These are phyloP conservation scores for Jaenimonas drosophilae DNA, from an alignment of 208 protist species.

Conservation along the genomic window DNA sequence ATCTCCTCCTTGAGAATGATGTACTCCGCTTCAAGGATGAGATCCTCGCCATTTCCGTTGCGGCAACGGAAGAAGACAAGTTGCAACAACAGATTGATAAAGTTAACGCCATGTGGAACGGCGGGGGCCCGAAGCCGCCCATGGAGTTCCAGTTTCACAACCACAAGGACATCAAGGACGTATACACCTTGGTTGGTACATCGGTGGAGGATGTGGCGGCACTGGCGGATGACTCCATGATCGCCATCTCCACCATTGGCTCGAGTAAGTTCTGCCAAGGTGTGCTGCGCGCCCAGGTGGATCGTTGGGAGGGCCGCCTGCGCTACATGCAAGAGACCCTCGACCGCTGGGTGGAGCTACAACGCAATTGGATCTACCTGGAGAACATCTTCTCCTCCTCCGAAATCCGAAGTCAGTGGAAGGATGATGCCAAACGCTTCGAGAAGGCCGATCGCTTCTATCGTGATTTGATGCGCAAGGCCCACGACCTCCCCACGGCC, in stretches of 20 bases:
- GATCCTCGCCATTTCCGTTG: slow-evolving; percentile 88
- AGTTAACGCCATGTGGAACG: slow-evolving; percentile 90
- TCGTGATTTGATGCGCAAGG: slow-evolving; percentile 92
- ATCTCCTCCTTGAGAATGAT: slow-evolving; percentile 81
- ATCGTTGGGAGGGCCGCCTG: slow-evolving; percentile 92
- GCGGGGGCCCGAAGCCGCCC: slow-evolving; percentile 82
- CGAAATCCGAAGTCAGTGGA: slow-evolving; percentile 96
- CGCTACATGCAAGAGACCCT: slow-evolving; percentile 91
- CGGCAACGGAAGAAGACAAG: slow-evolving; percentile 94
- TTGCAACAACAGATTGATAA: slow-evolving; percentile 95
- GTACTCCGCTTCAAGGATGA: slow-evolving; percentile 81
- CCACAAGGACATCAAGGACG: slow-evolving; percentile 91
- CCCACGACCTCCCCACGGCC: slow-evolving; percentile 85
- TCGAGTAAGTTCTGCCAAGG: slow-evolving; percentile 90
- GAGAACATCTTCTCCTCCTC: slow-evolving; percentile 94
- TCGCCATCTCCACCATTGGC: slow-evolving; percentile 90
- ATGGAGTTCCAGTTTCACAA: slow-evolving; percentile 91
- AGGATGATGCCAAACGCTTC: slow-evolving; percentile 94
- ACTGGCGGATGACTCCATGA: slow-evolving; percentile 87
- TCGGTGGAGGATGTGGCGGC: slow-evolving; percentile 92
- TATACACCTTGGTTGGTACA: slow-evolving; percentile 83
- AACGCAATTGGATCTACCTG: slow-evolving; percentile 96
- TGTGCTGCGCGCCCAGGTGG: slow-evolving; percentile 87
- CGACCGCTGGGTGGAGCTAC: slow-evolving; percentile 92
- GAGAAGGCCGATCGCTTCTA: slow-evolving; percentile 91